Evolutionary conservation across 345 rosid genomes (phyloP).

Genomic region (Murraya paniculata): DNA sequence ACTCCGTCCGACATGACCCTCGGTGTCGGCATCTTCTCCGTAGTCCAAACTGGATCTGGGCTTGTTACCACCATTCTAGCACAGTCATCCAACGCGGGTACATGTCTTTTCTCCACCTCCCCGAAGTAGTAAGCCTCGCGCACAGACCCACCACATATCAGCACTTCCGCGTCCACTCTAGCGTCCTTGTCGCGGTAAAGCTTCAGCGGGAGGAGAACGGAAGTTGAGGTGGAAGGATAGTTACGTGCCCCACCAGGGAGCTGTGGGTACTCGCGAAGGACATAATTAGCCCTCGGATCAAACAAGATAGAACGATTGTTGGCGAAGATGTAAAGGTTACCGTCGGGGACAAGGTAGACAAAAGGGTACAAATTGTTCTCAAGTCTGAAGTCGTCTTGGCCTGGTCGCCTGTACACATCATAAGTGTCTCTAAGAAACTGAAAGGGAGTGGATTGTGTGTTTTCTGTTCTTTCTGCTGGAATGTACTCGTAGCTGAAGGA

Average conservation of each 20-base stretch:
- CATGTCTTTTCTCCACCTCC: conserved; percentile 10
- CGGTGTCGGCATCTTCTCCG: neutral
- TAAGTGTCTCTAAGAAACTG: conserved; percentile 50
- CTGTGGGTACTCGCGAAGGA: conserved; percentile 26
- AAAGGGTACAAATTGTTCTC: conserved; percentile 8
- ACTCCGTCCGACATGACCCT: neutral
- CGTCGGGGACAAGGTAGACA: conserved; percentile 31
- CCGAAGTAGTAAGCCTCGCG: conserved; percentile 13
- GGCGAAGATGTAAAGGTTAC: conserved; percentile 21
- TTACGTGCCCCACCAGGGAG: conserved; percentile 25
- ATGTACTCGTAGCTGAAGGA: neutral
- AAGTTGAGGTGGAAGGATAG: conserved; percentile 10
- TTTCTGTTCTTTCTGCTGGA: conserved; percentile 48
- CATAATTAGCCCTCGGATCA: conserved; percentile 16
- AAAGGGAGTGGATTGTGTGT: conserved; percentile 30
- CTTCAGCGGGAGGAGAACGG: conserved; percentile 40
- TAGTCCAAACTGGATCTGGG: conserved; percentile 4
- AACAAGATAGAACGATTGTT: conserved; percentile 23
- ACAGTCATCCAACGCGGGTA: conserved; percentile 37
- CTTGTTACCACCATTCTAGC: conserved; percentile 39
- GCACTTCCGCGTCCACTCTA: conserved; percentile 22
- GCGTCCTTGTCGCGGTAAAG: conserved; percentile 22
- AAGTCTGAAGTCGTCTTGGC: neutral
- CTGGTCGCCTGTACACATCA: conserved; percentile 3
- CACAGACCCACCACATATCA: neutral